Evolutionary conservation across 2,329 filamentous ascomycete species (phyloP).

Genomic region (Nemania diffusa): DNA sequence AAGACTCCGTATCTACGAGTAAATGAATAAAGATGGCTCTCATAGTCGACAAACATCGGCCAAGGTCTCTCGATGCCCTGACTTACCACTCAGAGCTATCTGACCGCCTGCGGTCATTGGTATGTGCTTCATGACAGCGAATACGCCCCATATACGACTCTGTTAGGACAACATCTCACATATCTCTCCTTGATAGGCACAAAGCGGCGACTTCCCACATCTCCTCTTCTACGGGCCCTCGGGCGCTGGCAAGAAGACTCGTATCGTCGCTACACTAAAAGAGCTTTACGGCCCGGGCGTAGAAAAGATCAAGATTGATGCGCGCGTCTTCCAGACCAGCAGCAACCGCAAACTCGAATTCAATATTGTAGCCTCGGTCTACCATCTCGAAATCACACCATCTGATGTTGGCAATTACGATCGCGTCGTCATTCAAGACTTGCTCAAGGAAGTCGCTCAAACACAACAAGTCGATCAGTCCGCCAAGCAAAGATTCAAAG

Average conservation of each 20-base stretch:
- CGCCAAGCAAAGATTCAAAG: constrained; percentile 94
- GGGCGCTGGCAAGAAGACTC: constrained; percentile 96
- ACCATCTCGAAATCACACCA: constrained; percentile 98
- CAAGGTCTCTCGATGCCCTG: constrained; percentile 78
- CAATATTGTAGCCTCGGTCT: constrained; percentile 96
- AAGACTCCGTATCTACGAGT: background rate
- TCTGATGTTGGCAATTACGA: constrained; percentile 97
- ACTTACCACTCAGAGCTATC: constrained; percentile 93
- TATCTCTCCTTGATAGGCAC: constrained; percentile 69
- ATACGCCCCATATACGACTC: constrained; percentile 8
- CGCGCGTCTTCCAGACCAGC: constrained; percentile 93
- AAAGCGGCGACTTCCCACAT: constrained; percentile 97
- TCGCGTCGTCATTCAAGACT: constrained; percentile 92
- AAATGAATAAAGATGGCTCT: constrained; percentile 65
- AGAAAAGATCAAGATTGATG: constrained; percentile 99
- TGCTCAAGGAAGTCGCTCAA: constrained; percentile 97
- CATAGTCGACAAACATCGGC: constrained; percentile 77
- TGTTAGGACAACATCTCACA: constrained; percentile 20
- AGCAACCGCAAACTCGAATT: constrained; percentile 98
- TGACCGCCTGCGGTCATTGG: constrained; percentile 84
- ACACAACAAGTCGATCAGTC: constrained; percentile 97
- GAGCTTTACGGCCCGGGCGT: constrained; percentile 95
- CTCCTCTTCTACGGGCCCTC: constrained; percentile 97
- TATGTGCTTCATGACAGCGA: constrained; percentile 56
- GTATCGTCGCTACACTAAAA: constrained; percentile 93